Percentiles rank a stretch among this genome's conserved stretches.
Conservation (phyloP, 2,329 filamentous ascomycete genomes). For the Fusarium chlamydosporum region DNA sequence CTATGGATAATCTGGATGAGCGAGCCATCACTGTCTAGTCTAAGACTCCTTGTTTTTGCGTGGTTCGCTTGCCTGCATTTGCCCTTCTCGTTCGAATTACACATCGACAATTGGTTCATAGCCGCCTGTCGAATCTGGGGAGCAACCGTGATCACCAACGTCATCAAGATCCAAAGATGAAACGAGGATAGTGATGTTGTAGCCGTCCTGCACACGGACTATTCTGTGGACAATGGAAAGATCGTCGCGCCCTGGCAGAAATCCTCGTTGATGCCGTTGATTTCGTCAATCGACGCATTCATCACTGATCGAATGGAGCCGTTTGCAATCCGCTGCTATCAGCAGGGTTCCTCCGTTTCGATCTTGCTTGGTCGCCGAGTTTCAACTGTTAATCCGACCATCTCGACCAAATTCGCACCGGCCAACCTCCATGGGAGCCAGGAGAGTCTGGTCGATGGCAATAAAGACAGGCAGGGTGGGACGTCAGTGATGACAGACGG, state of each 20-base stretch:
- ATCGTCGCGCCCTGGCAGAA: slow-evolving; percentile 35
- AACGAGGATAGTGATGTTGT: slow-evolving; percentile 50
- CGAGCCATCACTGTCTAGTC: neutral
- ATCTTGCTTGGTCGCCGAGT: slow-evolving; percentile 23
- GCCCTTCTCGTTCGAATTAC: slow-evolving; percentile 41
- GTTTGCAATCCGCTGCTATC: slow-evolving; percentile 38
- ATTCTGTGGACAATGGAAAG: slow-evolving; percentile 47
- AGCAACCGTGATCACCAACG: slow-evolving; percentile 44
- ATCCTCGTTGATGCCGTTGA: slow-evolving; percentile 33
- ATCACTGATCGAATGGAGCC: slow-evolving; percentile 40
- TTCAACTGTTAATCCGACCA: slow-evolving; percentile 15
- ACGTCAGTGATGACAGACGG: slow-evolving; percentile 44
- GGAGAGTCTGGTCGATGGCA: slow-evolving; percentile 24
- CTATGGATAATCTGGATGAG: neutral
- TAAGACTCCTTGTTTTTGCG: slow-evolving; percentile 24
- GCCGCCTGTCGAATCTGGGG: slow-evolving; percentile 42
- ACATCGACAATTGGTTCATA: slow-evolving; percentile 43
- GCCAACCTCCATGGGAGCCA: slow-evolving; percentile 42
- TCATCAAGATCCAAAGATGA: slow-evolving; percentile 44
- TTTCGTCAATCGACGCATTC: slow-evolving; percentile 42
- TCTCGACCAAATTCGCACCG: slow-evolving; percentile 39
- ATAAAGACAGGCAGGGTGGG: slow-evolving; percentile 37
- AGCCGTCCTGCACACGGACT: slow-evolving; percentile 49
- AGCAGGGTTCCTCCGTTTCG: slow-evolving; percentile 40
- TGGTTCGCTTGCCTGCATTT: slow-evolving; percentile 40